A percentile compares a stretch with the other conserved stretches of the same genome.
Conservation (phyloP, 2,329 filamentous ascomycete species). For the Colletotrichum spaethianum region DNA sequence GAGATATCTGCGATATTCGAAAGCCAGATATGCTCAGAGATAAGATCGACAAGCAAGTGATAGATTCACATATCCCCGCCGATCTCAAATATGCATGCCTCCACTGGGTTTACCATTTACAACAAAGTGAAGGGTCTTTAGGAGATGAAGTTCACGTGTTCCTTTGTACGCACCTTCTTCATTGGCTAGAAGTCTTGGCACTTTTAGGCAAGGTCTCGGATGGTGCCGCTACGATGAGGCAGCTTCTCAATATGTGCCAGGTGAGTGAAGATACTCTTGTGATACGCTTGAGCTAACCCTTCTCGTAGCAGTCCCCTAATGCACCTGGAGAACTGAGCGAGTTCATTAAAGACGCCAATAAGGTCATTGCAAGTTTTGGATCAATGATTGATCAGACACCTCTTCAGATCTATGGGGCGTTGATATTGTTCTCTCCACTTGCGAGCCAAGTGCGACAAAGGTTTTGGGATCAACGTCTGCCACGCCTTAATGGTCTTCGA, state of each 20-base stretch:
- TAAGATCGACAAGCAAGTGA: neutral
- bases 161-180: neutral
- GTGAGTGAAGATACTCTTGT: neutral
- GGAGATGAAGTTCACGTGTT: neutral
- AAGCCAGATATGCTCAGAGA: neutral
- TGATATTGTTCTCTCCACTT: neutral
- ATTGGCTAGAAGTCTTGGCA: slow-evolving; percentile 16
- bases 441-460: neutral
- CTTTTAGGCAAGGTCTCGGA: slow-evolving; percentile 2
- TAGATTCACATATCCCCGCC: neutral
- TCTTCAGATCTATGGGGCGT: neutral
- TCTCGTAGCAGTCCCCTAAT: neutral
- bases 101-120: slow-evolving; percentile 12
- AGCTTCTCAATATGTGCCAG: neutral
- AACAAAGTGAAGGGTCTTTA: neutral
- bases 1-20: slow-evolving; percentile 9
- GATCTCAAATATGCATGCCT: slow-evolving; percentile 12
- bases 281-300: neutral
- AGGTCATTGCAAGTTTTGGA: neutral
- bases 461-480: neutral
- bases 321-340: neutral
- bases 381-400: neutral
- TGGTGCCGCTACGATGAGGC: neutral
- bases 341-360: neutral
- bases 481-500: neutral